Percentiles rank a stretch among this genome's conserved stretches.
Evolutionary conservation across 768 basidiomycete species (phyloP).

Genomic region (Sarcodon aspratus): DNA sequence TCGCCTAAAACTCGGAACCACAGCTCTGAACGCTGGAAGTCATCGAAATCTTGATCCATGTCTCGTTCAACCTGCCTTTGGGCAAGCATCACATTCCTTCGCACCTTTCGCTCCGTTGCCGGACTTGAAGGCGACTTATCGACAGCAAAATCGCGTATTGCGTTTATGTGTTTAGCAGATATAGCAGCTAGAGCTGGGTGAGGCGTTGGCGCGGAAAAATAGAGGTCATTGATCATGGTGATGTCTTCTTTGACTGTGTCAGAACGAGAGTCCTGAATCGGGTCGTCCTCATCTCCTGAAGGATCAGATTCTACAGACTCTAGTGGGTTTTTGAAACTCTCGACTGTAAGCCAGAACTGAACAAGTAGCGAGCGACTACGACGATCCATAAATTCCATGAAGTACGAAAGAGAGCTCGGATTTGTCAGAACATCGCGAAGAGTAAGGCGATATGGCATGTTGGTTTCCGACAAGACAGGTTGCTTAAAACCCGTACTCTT

Average conservation of each 20-base stretch:
- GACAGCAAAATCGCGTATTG: slow-evolving; percentile 57
- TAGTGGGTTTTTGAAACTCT: slow-evolving; percentile 95
- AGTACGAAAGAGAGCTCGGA: slow-evolving; percentile 85
- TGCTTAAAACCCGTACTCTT: slow-evolving; percentile 9
- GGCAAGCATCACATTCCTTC: slow-evolving; percentile 69
- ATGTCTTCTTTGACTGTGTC: slow-evolving; percentile 78
- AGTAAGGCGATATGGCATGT: slow-evolving; percentile 36
- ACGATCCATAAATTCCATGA: slow-evolving; percentile 98
- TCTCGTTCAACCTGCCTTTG: slow-evolving; percentile 79
- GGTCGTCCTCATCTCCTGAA: slow-evolving; percentile 50
- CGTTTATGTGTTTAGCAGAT: slow-evolving; percentile 56
- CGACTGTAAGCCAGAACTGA: slow-evolving; percentile 96
- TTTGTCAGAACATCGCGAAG: slow-evolving; percentile 78
- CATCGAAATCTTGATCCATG: slow-evolving; percentile 89
- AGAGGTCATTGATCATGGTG: slow-evolving; percentile 78
- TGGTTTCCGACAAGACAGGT: slow-evolving; percentile 12
- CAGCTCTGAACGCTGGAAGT: slow-evolving; percentile 80
- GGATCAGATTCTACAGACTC: slow-evolving; percentile 59
- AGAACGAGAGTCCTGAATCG: slow-evolving; percentile 45
- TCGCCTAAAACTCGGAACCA: slow-evolving; percentile 87
- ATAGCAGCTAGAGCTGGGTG: slow-evolving; percentile 53
- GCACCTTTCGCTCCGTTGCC: slow-evolving; percentile 41
- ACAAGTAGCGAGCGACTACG: slow-evolving; percentile 74
- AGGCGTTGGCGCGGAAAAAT: slow-evolving; percentile 55
- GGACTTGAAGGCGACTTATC: slow-evolving; percentile 32